Percentiles rank a stretch among this genome's conserved stretches.
phyloP scores from a whole-genome alignment of 2,329 filamentous ascomycete species.

The Talaromyces sp. region DNA sequence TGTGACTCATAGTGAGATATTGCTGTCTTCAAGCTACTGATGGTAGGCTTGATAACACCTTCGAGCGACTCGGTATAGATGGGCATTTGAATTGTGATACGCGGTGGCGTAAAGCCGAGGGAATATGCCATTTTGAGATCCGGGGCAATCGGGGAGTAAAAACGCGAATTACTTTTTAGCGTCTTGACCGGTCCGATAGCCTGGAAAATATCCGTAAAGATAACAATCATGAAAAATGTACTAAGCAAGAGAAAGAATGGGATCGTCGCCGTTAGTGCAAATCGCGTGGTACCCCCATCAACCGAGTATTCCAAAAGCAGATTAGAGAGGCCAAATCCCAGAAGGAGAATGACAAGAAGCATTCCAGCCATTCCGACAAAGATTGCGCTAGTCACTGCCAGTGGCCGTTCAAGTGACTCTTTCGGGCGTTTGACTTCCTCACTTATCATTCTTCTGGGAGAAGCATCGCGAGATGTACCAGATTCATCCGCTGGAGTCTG shows the following conservation, averaged over 20 bases:
- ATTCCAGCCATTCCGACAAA: conserved; percentile 41
- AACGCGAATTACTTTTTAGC: conserved; percentile 44
- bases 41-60: conserved; percentile 60
- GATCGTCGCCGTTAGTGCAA: conserved; percentile 29
- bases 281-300: conserved; percentile 33
- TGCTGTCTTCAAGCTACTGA: conserved; percentile 55
- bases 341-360: conserved; percentile 38
- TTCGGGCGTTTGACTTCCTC: conserved; percentile 24
- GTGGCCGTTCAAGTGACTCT: conserved; percentile 44
- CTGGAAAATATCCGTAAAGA: conserved; percentile 49
- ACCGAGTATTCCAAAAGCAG: conserved; percentile 39
- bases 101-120: conserved; percentile 29
- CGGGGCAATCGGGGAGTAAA: conserved; percentile 37
- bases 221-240: conserved; percentile 51
- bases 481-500: neutral
- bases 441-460: conserved; percentile 16
- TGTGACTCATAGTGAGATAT: conserved; percentile 55
- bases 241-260: conserved; percentile 38
- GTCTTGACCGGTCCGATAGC: conserved; percentile 50
- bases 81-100: conserved; percentile 73
- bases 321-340: conserved; percentile 40
- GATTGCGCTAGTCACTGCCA: conserved; percentile 37
- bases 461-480: conserved; percentile 1
- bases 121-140: conserved; percentile 21
- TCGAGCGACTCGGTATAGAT: conserved; percentile 81